These are phyloP conservation scores for Sugiyamaella valdiviana DNA, from an alignment of 805 yeast genomes.

Conservation along the genomic window DNA sequence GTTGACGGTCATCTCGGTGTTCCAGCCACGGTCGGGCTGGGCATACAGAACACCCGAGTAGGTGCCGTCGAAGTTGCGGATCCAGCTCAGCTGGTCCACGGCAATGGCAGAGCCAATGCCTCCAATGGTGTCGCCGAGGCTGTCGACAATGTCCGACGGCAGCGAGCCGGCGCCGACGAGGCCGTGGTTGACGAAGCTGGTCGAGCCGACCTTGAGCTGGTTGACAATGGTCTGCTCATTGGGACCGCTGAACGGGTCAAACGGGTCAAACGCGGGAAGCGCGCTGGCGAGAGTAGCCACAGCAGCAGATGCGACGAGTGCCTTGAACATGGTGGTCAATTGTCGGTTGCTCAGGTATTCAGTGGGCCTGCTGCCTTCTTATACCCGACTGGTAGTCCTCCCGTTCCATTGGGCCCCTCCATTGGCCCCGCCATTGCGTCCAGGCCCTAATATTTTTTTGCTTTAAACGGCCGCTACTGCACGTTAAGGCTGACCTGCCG, in stretches of 20 bases:
- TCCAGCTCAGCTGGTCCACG: conserved; percentile 11
- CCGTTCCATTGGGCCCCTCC: too few relatives aligned
- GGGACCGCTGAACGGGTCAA: background rate
- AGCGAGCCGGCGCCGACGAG: conserved; percentile 17
- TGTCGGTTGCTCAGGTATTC: too few relatives aligned
- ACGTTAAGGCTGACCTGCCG: too few relatives aligned
- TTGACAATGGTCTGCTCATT: background rate
- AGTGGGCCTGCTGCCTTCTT: too few relatives aligned
- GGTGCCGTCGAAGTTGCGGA: conserved; percentile 5
- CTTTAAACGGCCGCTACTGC: too few relatives aligned
- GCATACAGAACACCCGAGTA: conserved; percentile 15
- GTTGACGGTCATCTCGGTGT: conserved; percentile 14
- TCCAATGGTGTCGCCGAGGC: conserved; percentile 17
- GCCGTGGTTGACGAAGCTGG: conserved; percentile 13
- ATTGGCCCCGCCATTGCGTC: too few relatives aligned
- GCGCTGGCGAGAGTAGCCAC: background rate
- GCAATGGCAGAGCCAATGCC: conserved; percentile 19
- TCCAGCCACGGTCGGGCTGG: conserved; percentile 20
- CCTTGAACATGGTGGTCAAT: too few relatives aligned
- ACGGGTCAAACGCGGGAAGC: too few relatives aligned
- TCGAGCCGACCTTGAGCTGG: conserved; percentile 2
- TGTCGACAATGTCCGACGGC: conserved; percentile 13
- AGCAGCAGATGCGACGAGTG: too few relatives aligned
- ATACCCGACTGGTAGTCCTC: too few relatives aligned
- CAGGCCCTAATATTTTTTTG: too few relatives aligned